A percentile compares a stretch with the other conserved stretches of the same genome.
phyloP scores from a whole-genome alignment of 352 stramenopile species.

The Thraustochytrium sp. region DNA sequence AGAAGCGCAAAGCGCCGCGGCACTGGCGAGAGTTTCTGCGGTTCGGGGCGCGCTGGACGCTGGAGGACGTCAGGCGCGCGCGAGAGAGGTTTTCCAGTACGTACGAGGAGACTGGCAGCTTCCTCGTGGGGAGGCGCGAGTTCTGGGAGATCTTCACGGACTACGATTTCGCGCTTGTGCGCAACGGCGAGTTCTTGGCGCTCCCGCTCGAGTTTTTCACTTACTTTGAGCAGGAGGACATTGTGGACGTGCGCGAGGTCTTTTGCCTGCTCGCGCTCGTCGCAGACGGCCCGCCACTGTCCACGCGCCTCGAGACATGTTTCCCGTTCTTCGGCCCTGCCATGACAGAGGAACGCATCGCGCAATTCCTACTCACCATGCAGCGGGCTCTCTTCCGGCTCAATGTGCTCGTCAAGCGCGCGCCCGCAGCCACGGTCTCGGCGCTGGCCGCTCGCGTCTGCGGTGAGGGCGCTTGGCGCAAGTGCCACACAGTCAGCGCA shows the following conservation, averaged over 20 bases:
- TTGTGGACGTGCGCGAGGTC: constrained; percentile 28
- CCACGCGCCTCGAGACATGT: neutral
- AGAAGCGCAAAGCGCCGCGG: neutral
- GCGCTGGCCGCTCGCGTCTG: neutral
- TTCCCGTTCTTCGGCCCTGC: constrained; percentile 39
- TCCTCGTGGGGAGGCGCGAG: constrained; percentile 19
- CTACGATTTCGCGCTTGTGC: constrained; percentile 15
- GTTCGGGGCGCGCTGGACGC: neutral
- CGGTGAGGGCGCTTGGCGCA: constrained; percentile 24
- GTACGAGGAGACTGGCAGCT: constrained; percentile 8
- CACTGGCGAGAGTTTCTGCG: neutral
- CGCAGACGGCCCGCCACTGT: neutral
- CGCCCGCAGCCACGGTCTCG: neutral
- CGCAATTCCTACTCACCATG: constrained; percentile 10
- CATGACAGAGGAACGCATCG: constrained; percentile 30
- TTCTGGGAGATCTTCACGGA: constrained; percentile 44
- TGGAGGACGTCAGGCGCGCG: neutral
- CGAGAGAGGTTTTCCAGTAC: neutral
- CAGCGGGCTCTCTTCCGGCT: constrained; percentile 10
- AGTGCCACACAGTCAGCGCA: constrained; percentile 28
- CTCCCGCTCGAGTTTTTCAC: constrained; percentile 38
- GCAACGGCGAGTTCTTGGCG: constrained; percentile 10
- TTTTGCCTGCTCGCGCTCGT: constrained; percentile 18
- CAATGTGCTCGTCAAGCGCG: neutral
- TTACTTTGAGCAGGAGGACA: constrained; percentile 41